A percentile compares a stretch with the other conserved stretches of the same genome.
Evolutionary conservation across 148 eudicot genomes (phyloP).

Genomic region (Amaranthus palmeri): DNA sequence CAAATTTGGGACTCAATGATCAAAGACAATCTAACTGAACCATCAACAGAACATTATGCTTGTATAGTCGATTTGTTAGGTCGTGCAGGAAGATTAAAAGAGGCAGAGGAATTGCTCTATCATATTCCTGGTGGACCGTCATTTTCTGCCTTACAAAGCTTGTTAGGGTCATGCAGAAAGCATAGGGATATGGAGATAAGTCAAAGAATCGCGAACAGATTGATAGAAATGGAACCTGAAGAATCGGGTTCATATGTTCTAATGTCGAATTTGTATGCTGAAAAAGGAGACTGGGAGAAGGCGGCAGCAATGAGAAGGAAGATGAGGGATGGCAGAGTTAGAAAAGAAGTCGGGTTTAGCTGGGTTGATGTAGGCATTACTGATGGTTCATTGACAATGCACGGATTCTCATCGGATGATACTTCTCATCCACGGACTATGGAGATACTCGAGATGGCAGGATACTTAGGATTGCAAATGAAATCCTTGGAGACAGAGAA

Average conservation of each 20-base stretch:
- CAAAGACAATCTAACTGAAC: constrained; percentile 45
- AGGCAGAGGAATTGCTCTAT: constrained; percentile 64
- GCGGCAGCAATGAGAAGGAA: constrained; percentile 56
- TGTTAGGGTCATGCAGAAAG: constrained; percentile 69
- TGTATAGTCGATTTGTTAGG: constrained; percentile 95
- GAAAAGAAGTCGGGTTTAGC: constrained; percentile 83
- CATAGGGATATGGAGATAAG: constrained; percentile 74
- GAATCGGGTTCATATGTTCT: constrained; percentile 78
- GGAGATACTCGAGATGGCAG: constrained; percentile 63
- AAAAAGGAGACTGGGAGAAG: constrained; percentile 80
- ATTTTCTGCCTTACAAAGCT: constrained; percentile 77
- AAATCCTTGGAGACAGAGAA: constrained; percentile 40
- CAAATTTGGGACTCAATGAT: constrained; percentile 61
- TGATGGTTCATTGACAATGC: constrained; percentile 43
- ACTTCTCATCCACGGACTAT: constrained; percentile 55
- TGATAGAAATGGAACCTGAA: constrained; percentile 63
- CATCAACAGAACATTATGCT: constrained; percentile 64
- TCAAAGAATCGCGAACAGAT: constrained; percentile 39
- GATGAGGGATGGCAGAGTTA: constrained; percentile 73
- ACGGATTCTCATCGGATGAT: constrained; percentile 76
- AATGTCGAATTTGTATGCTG: constrained; percentile 85
- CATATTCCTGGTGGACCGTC: constrained; percentile 61
- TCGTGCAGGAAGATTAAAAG: constrained; percentile 71
- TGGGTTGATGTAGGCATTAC: constrained; percentile 70
- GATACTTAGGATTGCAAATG: constrained; percentile 56